phyloP scores from a whole-genome alignment of 495 filamentous ascomycete genomes.

The Aspergillus diversus region DNA sequence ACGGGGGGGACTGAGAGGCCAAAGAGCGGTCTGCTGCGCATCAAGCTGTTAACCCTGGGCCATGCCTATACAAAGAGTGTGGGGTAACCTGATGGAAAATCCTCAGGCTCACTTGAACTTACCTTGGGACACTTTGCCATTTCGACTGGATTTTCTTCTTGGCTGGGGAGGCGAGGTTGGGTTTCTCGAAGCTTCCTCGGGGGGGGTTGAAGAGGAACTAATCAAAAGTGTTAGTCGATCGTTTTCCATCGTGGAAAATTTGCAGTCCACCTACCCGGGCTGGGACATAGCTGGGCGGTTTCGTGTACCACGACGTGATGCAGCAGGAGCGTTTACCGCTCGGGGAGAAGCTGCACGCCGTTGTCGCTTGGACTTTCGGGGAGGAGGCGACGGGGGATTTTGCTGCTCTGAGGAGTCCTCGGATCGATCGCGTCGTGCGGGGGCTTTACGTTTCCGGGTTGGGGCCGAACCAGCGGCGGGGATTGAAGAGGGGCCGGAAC shows the following conservation, averaged over 20 bases:
- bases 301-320: conserved; percentile 63
- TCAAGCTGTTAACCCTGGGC: neutral
- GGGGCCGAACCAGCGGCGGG: conserved; percentile 45
- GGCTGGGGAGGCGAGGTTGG: conserved; percentile 55
- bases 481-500: conserved; percentile 40
- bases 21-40: conserved; percentile 33
- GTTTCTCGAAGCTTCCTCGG: conserved; percentile 46
- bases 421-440: conserved; percentile 44
- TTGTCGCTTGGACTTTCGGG: conserved; percentile 49
- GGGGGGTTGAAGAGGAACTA: conserved; percentile 49
- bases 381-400: conserved; percentile 41
- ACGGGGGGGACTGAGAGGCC: conserved; percentile 39
- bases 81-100: neutral
- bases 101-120: conserved; percentile 8
- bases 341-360: conserved; percentile 49
- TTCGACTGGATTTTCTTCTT: conserved; percentile 69
- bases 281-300: conserved; percentile 79
- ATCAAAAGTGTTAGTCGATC: conserved; percentile 7
- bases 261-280: conserved; percentile 63
- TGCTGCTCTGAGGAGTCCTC: conserved; percentile 45
- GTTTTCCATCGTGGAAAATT: neutral
- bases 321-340: conserved; percentile 39
- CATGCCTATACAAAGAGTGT: neutral
- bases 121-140: conserved; percentile 40
- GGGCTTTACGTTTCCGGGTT: conserved; percentile 62